phyloP scores from a whole-genome alignment of 768 basidiomycete genomes.

The Mycena haematopus region DNA sequence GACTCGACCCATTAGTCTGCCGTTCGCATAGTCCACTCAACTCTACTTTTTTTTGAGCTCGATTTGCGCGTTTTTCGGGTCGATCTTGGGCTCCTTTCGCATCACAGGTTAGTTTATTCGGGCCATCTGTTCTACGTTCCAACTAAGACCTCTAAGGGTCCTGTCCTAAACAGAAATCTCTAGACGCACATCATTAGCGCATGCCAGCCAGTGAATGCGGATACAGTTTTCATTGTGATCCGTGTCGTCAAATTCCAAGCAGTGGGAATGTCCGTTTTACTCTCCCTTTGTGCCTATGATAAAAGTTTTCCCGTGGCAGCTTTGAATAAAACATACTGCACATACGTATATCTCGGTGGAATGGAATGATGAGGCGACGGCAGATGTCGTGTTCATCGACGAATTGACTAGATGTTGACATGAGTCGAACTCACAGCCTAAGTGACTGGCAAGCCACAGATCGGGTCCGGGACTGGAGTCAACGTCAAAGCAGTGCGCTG shows the following conservation, averaged over 20 bases:
- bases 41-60: slow-evolving; percentile 6
- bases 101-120: slow-evolving; percentile 8
- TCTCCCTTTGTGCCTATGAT: background rate
- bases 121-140: slow-evolving; percentile 23
- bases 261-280: background rate
- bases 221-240: slow-evolving; percentile 16
- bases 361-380: slow-evolving; percentile 18
- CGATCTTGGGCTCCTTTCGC: slow-evolving; percentile 13
- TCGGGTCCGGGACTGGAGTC: slow-evolving; percentile 1
- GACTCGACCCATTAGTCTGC: slow-evolving; percentile 16
- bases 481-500: background rate
- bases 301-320: background rate
- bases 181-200: slow-evolving; percentile 8
- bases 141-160: background rate
- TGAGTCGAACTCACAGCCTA: slow-evolving; percentile 7
- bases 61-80: slow-evolving; percentile 35
- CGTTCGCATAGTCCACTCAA: slow-evolving; percentile 19
- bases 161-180: background rate
- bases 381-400: slow-evolving; percentile 1
- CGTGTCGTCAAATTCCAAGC: background rate
- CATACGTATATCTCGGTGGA: background rate
- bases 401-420: slow-evolving; percentile 6
- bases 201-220: slow-evolving; percentile 5
- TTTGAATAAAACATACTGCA: background rate
- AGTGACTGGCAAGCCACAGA: background rate